A percentile compares a stretch with the other conserved stretches of the same genome.
phyloP scores from a whole-genome alignment of 73 alveolate genomes.

The Paramecium biaurelia region DNA sequence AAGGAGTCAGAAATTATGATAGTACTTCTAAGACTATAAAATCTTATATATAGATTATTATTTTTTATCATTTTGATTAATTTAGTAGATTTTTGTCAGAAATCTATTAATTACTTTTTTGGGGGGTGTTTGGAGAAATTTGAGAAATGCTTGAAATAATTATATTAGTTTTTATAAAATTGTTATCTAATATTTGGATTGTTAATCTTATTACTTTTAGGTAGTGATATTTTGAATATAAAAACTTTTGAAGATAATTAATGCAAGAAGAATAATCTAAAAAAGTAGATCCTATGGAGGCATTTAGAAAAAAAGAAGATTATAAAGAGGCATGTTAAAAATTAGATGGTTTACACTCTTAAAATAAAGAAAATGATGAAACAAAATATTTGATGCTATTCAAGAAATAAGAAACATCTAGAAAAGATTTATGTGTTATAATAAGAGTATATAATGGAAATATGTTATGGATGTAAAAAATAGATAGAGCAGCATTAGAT shows the following conservation, averaged over 20 bases:
- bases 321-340: constrained; percentile 4
- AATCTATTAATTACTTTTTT: not conserved
- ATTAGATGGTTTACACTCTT: constrained; percentile 19
- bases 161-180: not conserved
- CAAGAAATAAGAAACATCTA: constrained; percentile 17
- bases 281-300: constrained; percentile 27
- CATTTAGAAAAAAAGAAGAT: constrained; percentile 2
- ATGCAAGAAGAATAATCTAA: not conserved
- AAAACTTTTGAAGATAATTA: not conserved
- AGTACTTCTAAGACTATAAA: not conserved
- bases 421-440: not conserved
- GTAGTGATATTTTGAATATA: not conserved
- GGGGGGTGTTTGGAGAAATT: not conserved
- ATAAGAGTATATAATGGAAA: constrained; percentile 38
- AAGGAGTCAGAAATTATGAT: not conserved
- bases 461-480: constrained; percentile 46
- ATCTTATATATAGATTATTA: too few relatives aligned
- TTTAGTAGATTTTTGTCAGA: too few relatives aligned
- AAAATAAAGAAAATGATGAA: not conserved
- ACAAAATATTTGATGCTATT: not conserved
- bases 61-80: too few relatives aligned
- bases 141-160: not conserved
- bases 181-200: not conserved
- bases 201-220: not conserved
- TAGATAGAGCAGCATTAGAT: constrained; percentile 25